These are phyloP conservation scores for Elaeis oleifera DNA, from an alignment of 202 grass and related monocot species.

Conservation along the genomic window DNA sequence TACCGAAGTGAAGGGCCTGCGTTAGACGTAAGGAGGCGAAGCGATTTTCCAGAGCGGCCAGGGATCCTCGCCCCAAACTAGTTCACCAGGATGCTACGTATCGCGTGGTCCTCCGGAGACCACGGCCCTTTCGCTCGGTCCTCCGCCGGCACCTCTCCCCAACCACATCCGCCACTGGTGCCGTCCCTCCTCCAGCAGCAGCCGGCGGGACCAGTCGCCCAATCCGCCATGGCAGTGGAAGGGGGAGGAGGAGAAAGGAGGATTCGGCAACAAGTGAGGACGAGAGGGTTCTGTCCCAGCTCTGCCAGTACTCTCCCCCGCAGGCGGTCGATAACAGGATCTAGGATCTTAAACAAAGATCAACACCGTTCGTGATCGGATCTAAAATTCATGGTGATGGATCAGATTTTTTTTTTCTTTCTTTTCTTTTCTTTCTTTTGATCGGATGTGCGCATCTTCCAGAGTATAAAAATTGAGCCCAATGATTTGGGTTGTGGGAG, in stretches of 20 bases:
- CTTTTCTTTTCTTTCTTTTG: too few relatives aligned
- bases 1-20: slow-evolving; percentile 85
- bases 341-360: too few relatives aligned
- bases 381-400: too few relatives aligned
- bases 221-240: background rate
- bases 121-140: slow-evolving; percentile 83
- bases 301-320: too few relatives aligned
- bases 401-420: too few relatives aligned
- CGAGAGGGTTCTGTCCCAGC: background rate
- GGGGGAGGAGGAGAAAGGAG: slow-evolving; percentile 4
- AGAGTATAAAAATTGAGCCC: too few relatives aligned
- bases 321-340: too few relatives aligned
- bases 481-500: too few relatives aligned
- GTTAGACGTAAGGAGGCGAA: slow-evolving; percentile 88
- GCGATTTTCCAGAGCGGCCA: slow-evolving; percentile 82
- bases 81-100: slow-evolving; percentile 52
- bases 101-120: slow-evolving; percentile 71
- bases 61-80: slow-evolving; percentile 65
- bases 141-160: slow-evolving; percentile 10
- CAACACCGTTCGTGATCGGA: too few relatives aligned
- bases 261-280: slow-evolving; percentile 20
- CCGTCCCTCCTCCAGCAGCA: slow-evolving; percentile 15
- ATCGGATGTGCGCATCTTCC: too few relatives aligned
- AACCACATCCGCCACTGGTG: background rate
- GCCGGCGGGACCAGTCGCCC: slow-evolving; percentile 37